Conservation (phyloP, 176 grass and related monocot species). For the Cenchrus americanus region DNA sequence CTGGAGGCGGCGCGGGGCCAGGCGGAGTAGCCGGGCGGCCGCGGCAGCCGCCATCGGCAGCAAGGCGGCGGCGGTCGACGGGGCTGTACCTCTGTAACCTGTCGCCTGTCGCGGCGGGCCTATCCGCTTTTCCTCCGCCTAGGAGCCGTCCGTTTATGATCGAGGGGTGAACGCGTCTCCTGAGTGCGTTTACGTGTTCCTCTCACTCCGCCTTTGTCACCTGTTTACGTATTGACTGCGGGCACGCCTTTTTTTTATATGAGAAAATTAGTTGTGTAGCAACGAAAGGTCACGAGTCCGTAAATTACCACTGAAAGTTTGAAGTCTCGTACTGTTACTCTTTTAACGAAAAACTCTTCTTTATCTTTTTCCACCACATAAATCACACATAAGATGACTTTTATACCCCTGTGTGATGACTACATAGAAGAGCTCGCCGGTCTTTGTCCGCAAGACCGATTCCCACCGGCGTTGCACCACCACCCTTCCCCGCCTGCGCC, state of each 20-base stretch:
- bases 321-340: too few species aligned
- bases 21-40: slow-evolving; percentile 43
- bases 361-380: too few species aligned
- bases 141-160: slow-evolving; percentile 41
- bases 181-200: rapidly evolving
- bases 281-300: too few species aligned
- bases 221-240: background rate
- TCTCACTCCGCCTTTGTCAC: rapidly evolving
- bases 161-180: background rate
- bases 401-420: too few species aligned
- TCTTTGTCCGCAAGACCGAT: too few species aligned
- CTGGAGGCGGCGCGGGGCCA: slow-evolving; percentile 39
- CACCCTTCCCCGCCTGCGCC: too few species aligned
- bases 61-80: background rate
- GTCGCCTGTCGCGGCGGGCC: slow-evolving; percentile 28
- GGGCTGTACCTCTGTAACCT: slow-evolving; percentile 3
- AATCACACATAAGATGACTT: too few species aligned
- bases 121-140: slow-evolving; percentile 34
- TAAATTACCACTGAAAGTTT: too few species aligned
- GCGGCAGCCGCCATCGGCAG: slow-evolving; percentile 44
- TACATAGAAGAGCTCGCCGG: too few species aligned
- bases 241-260: background rate
- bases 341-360: too few species aligned
- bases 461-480: too few species aligned
- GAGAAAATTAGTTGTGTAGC: too few species aligned